These are phyloP conservation scores for Viola pubescens DNA, from an alignment of 441 rosid genomes.

Conservation along the genomic window DNA sequence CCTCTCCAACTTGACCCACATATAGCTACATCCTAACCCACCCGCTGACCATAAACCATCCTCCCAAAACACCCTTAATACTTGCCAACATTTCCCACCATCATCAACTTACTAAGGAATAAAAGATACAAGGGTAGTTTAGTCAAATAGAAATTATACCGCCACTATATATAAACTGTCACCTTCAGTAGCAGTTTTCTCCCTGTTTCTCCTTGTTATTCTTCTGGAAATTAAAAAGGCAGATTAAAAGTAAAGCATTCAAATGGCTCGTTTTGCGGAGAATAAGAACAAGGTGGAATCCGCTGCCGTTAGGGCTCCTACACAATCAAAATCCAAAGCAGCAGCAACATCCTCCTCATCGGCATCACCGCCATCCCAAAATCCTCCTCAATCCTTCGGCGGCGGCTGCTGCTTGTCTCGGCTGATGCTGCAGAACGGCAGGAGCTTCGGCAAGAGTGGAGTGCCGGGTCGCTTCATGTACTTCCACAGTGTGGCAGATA, in stretches of 20 bases:
- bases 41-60: background rate
- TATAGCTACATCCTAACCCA: background rate
- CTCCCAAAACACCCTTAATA: background rate
- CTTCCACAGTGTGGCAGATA: conserved; percentile 4
- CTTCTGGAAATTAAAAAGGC: background rate
- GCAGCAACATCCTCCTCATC: too few relatives aligned
- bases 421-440: conserved; percentile 11
- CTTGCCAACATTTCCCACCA: background rate
- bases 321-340: background rate
- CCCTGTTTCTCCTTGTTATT: conserved; percentile 2
- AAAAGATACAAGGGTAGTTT: background rate
- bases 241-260: background rate
- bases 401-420: background rate
- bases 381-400: background rate
- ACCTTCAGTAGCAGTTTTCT: background rate
- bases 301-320: conserved; percentile 8
- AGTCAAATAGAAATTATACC: background rate
- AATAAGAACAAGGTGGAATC: conserved; percentile 22
- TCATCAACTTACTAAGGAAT: background rate
- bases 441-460: conserved; percentile 25
- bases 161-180: background rate
- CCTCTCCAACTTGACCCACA: background rate
- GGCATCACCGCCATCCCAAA: background rate
- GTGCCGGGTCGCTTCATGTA: conserved; percentile 32
- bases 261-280: conserved; percentile 11